These are phyloP conservation scores for Jaminaea rosea DNA, from an alignment of 1,284 basidiomycete species.

Conservation along the genomic window DNA sequence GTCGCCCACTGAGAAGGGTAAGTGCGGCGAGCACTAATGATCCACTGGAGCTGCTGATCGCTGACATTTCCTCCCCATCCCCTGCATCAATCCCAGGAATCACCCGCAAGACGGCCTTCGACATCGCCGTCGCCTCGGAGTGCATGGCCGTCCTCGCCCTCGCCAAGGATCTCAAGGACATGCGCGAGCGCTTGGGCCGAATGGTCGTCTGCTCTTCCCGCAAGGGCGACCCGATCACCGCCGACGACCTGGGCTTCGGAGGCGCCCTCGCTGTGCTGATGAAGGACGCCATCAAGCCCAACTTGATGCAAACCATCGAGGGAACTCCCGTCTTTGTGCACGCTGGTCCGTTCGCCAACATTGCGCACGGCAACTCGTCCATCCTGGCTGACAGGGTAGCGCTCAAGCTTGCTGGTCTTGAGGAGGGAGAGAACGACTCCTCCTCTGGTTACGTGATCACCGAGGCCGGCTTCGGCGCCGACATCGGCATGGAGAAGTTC, in stretches of 20 bases:
- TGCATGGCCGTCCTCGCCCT: conserved; percentile 96
- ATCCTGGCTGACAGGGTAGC: conserved; percentile 94
- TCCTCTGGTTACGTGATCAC: conserved; percentile 91
- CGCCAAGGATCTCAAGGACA: conserved; percentile 76
- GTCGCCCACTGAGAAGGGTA: conserved; percentile 82
- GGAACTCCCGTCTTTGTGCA: conserved; percentile 98
- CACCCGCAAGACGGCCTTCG: conserved; percentile 81
- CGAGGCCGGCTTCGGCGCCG: conserved; percentile 96
- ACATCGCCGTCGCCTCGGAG: conserved; percentile 94
- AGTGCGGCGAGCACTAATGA: too few relatives aligned
- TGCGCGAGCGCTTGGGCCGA: conserved; percentile 77
- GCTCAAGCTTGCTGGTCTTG: conserved; percentile 91
- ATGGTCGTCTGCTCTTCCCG: conserved; percentile 98
- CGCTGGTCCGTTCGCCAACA: conserved; percentile 97
- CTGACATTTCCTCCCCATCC: too few relatives aligned
- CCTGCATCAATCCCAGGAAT: too few relatives aligned
- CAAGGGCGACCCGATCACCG: conserved; percentile 81
- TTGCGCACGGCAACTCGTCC: conserved; percentile 97
- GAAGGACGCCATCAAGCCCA: conserved; percentile 99
- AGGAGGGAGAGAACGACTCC: conserved; percentile 72
- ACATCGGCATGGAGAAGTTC: conserved; percentile 81
- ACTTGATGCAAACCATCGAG: conserved; percentile 96
- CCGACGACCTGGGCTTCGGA: conserved; percentile 90
- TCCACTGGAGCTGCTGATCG: too few relatives aligned
- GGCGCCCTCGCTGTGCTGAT: conserved; percentile 93